Conservation (phyloP, 495 filamentous ascomycete species). For the Pyrenula massariospora region DNA sequence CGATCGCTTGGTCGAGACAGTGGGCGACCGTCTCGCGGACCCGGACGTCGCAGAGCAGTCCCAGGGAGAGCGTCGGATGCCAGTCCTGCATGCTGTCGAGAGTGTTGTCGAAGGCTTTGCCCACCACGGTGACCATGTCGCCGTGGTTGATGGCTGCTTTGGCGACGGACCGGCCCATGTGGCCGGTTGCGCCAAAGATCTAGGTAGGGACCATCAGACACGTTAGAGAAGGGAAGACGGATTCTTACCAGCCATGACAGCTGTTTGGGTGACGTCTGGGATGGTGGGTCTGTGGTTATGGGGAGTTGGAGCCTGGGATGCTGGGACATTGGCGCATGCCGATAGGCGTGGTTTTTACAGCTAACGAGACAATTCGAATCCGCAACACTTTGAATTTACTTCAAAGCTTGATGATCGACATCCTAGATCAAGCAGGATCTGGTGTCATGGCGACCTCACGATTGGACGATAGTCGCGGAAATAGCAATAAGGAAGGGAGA, state of each 20-base stretch:
- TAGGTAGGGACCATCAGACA: slow-evolving; percentile 15
- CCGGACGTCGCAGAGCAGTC: slow-evolving; percentile 80
- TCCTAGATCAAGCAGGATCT: no score
- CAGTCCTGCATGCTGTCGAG: slow-evolving; percentile 57
- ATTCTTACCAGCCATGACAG: slow-evolving; percentile 69
- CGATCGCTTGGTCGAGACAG: slow-evolving; percentile 56
- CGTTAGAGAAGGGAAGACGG: slow-evolving; percentile 1
- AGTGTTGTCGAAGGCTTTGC: slow-evolving; percentile 70
- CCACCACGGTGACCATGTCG: slow-evolving; percentile 83
- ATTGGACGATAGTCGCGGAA: no score
- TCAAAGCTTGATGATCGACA: no score
- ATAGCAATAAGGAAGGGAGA: no score
- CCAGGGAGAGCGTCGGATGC: slow-evolving; percentile 35
- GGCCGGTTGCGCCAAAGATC: slow-evolving; percentile 91
- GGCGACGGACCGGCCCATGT: slow-evolving; percentile 86
- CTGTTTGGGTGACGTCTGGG: slow-evolving; percentile 57
- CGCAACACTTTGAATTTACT: no score
- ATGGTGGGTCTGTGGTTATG: slow-evolving; percentile 67
- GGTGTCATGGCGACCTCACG: no score
- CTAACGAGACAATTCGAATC: no score
- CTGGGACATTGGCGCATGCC: neutral
- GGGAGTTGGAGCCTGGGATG: slow-evolving; percentile 48
- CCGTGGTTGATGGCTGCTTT: slow-evolving; percentile 67
- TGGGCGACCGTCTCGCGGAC: slow-evolving; percentile 63
- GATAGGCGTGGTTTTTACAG: neutral